A percentile compares a stretch with the other conserved stretches of the same genome.
These are phyloP conservation scores for Cryptococcus jaspeensis DNA, from an alignment of 1,284 basidiomycete genomes.

Conservation along the genomic window DNA sequence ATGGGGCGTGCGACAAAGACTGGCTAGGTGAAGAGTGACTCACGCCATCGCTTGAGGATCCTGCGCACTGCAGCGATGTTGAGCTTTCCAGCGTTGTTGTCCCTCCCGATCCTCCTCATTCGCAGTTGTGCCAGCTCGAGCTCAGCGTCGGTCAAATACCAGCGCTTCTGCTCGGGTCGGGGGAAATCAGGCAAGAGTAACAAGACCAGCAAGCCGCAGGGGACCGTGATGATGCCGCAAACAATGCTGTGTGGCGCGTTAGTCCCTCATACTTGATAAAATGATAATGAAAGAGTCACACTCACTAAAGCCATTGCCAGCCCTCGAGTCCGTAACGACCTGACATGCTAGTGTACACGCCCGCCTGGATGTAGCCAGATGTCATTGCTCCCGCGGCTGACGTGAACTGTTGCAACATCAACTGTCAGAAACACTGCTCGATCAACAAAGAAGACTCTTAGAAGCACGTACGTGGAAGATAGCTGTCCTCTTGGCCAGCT, in stretches of 20 bases:
- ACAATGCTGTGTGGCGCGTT: background rate
- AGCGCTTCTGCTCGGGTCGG: background rate
- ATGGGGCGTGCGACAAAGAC: no score
- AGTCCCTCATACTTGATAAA: background rate
- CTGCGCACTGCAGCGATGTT: background rate
- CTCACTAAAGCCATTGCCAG: background rate
- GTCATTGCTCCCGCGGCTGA: background rate
- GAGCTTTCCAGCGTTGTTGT: background rate
- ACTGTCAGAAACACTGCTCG: no score
- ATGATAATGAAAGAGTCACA: background rate
- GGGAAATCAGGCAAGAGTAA: background rate
- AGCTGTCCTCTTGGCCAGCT: conserved; percentile 10
- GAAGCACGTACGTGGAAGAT: conserved; percentile 5
- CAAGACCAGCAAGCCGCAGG: background rate
- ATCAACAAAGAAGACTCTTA: no score
- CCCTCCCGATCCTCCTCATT: background rate
- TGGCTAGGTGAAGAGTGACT: background rate
- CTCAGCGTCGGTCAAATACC: background rate
- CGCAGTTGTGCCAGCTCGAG: background rate
- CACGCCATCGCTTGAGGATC: background rate
- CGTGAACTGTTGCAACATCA: background rate
- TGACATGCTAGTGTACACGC: background rate
- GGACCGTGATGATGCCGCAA: background rate
- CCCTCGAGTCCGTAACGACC: background rate
- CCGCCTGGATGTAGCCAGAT: background rate